Conservation (phyloP, 345 rosid genomes). For the Eutrema heterophyllum region DNA sequence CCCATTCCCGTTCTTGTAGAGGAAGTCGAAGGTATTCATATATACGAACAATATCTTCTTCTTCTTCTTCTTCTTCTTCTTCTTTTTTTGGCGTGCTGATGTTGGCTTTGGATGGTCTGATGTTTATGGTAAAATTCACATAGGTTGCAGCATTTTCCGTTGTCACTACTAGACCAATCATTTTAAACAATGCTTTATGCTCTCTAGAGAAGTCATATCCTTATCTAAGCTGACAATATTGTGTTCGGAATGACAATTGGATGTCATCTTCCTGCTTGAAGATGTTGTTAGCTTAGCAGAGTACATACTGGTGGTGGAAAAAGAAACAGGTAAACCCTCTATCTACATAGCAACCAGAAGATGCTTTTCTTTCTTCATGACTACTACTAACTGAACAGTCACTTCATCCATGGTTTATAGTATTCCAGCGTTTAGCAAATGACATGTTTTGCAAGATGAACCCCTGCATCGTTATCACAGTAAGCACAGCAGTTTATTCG, state of each 20-base stretch:
- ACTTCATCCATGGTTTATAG: constrained; percentile 38
- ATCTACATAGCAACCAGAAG: background rate
- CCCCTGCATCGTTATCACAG: constrained; percentile 83
- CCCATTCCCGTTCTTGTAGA: constrained; percentile 77
- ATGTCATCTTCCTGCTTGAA: constrained; percentile 35
- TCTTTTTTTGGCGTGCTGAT: background rate
- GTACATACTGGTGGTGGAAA: constrained; percentile 87
- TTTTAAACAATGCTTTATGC: background rate
- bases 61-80: no score
- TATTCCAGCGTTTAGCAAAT: constrained; percentile 90
- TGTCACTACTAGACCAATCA: background rate
- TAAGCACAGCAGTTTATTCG: constrained; percentile 32
- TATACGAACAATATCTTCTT: background rate
- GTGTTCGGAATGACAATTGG: background rate
- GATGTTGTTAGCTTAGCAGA: constrained; percentile 66
- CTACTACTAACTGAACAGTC: constrained; percentile 8
- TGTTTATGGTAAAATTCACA: background rate
- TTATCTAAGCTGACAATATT: background rate
- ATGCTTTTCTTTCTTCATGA: background rate
- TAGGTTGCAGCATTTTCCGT: background rate
- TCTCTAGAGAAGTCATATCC: background rate
- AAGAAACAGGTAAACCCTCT: constrained; percentile 69
- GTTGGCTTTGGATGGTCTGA: background rate
- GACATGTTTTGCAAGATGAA: constrained; percentile 73
- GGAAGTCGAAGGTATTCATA: constrained; percentile 58